phyloP scores from a whole-genome alignment of 441 rosid genomes.

The Theobroma grandiflorum region DNA sequence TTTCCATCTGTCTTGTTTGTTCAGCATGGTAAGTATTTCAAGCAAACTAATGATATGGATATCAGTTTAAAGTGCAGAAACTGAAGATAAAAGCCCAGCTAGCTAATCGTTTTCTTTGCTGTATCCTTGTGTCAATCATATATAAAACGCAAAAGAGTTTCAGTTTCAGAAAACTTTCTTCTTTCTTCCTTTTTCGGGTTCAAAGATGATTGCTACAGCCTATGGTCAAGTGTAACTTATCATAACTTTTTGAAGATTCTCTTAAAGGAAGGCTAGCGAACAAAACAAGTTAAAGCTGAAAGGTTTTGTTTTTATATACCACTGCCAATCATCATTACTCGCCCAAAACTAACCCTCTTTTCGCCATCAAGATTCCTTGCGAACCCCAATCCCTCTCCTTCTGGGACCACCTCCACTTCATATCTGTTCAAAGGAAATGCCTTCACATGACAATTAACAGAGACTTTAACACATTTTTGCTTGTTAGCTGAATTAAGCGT shows the following conservation, averaged over 20 bases:
- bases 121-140: not conserved
- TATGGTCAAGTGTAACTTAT: slow-evolving; percentile 24
- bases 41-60: not conserved
- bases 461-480: too few relatives aligned
- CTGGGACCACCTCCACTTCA: not conserved
- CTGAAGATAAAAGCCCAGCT: not conserved
- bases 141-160: slow-evolving; percentile 24
- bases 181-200: not conserved
- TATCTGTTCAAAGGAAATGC: not conserved
- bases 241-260: slow-evolving; percentile 31
- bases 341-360: slow-evolving; percentile 8
- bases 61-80: slow-evolving; percentile 13
- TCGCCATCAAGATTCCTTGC: not conserved
- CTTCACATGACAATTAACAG: not conserved
- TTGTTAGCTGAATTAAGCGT: too few relatives aligned
- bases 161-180: slow-evolving; percentile 25
- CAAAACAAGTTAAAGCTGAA: slow-evolving; percentile 21
- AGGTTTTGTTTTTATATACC: slow-evolving; percentile 15
- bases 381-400: not conserved
- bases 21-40: not conserved
- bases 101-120: not conserved
- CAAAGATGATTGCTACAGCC: not conserved
- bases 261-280: slow-evolving; percentile 5
- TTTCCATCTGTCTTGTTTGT: not conserved
- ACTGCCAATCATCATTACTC: slow-evolving; percentile 26